Conservation (phyloP, 2,329 filamentous ascomycete species). For the Stromatinia cepivora region DNA sequence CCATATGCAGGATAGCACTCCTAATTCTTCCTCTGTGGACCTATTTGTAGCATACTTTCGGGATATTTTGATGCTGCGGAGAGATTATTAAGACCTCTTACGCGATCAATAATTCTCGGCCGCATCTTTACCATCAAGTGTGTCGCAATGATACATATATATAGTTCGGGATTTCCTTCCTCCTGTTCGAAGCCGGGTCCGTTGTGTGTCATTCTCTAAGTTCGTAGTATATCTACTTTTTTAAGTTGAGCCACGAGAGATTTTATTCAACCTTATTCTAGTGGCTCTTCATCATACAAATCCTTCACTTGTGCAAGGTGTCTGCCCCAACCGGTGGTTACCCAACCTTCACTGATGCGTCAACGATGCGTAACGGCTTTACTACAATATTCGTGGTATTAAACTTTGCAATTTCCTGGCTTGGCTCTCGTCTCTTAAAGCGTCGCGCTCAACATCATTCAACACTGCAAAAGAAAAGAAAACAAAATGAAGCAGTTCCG, state of each 20-base stretch:
- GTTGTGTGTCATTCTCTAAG: background rate
- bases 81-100: background rate
- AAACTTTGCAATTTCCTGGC: slow-evolving; percentile 4
- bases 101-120: background rate
- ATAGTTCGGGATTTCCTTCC: background rate
- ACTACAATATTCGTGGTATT: slow-evolving; percentile 1
- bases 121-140: background rate
- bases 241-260: background rate
- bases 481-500: background rate
- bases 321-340: too few species aligned
- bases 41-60: background rate
- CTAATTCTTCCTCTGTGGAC: background rate
- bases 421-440: background rate
- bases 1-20: background rate
- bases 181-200: background rate
- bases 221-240: too few species aligned
- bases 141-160: background rate
- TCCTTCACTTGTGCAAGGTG: too few species aligned
- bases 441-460: slow-evolving; percentile 2
- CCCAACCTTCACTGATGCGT: too few species aligned
- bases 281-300: too few species aligned
- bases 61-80: background rate
- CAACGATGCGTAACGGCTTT: too few species aligned
- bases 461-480: background rate
- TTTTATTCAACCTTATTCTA: too few species aligned